phyloP scores from a whole-genome alignment of 306 rosid genomes.

The Prunus mume region DNA sequence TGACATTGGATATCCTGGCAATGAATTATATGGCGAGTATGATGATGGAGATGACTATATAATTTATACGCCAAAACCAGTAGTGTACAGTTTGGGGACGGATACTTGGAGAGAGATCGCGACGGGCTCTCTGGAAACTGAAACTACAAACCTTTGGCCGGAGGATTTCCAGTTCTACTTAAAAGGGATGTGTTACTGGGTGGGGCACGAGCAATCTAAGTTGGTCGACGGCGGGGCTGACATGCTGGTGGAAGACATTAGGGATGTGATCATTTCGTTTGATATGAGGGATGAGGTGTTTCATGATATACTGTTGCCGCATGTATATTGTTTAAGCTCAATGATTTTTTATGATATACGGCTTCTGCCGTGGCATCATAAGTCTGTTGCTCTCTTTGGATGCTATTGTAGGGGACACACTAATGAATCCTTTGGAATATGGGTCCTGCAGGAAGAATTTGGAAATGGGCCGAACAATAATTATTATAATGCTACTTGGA shows the following conservation, averaged over 20 bases:
- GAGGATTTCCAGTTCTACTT: neutral
- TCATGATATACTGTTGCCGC: neutral
- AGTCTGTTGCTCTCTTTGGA: too few relatives aligned
- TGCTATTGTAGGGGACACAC: too few relatives aligned
- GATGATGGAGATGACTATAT: neutral
- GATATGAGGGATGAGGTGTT: neutral
- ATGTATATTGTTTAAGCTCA: neutral
- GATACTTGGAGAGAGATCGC: neutral
- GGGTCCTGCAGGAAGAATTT: neutral
- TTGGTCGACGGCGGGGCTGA: neutral
- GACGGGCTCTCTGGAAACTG: neutral
- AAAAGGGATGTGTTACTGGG: constrained; percentile 7
- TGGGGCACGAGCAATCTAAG: neutral
- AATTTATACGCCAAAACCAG: neutral
- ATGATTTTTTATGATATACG: too few relatives aligned
- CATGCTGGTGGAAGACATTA: too few relatives aligned
- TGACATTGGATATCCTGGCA: neutral
- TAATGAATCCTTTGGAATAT: neutral
- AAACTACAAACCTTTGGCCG: neutral
- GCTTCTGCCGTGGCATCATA: too few relatives aligned
- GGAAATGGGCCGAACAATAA: neutral
- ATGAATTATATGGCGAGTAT: neutral
- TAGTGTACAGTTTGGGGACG: neutral
- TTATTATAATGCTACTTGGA: neutral
- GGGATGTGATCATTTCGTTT: neutral